Conservation (phyloP, 2,329 filamentous ascomycete species). For the Mollisia scopiformis region DNA sequence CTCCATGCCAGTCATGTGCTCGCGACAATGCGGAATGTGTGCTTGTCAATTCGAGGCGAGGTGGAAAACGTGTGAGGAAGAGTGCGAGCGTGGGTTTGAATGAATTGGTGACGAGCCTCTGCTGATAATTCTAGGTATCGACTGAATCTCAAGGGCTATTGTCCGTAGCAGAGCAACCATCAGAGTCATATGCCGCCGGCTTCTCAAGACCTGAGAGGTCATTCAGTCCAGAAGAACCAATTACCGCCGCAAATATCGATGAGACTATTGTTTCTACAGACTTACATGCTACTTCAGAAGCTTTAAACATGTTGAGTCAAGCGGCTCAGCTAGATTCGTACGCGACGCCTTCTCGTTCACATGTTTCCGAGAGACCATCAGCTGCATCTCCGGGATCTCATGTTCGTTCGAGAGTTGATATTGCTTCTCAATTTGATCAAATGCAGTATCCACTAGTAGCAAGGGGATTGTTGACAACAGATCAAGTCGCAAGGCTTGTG, state of each 20-base stretch:
- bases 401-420: background rate
- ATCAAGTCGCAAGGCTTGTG: constrained; percentile 16
- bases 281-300: constrained; percentile 46
- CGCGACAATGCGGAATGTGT: constrained; percentile 43
- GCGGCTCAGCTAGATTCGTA: constrained; percentile 42
- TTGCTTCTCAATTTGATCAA: background rate
- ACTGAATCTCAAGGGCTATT: background rate
- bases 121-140: background rate
- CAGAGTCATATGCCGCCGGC: constrained; percentile 16
- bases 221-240: constrained; percentile 16
- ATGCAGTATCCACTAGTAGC: constrained; percentile 21
- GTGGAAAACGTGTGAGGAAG: constrained; percentile 40
- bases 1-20: constrained; percentile 44
- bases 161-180: constrained; percentile 1
- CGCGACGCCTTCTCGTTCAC: constrained; percentile 18
- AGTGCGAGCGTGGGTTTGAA: constrained; percentile 12
- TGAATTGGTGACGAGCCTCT: background rate
- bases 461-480: constrained; percentile 17
- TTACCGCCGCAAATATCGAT: constrained; percentile 35
- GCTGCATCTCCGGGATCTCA: constrained; percentile 3
- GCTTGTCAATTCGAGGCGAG: constrained; percentile 44
- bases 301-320: constrained; percentile 44
- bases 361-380: constrained; percentile 9
- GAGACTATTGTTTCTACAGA: constrained; percentile 45
- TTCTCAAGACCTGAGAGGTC: constrained; percentile 8